phyloP scores from a whole-genome alignment of 176 grass and related monocot species.

The Neostapfia colusana region DNA sequence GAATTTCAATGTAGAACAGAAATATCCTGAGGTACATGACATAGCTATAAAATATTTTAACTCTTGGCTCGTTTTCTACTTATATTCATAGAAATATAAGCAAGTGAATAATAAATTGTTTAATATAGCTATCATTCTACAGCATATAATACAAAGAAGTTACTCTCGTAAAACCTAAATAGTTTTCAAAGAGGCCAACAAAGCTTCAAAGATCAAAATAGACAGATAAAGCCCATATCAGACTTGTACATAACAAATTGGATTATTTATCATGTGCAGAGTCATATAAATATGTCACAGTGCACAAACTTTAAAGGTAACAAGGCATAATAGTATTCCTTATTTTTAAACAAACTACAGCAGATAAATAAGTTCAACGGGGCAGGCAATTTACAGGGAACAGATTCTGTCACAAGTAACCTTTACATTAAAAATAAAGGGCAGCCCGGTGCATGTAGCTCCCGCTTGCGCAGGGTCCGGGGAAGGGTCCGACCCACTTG shows the following conservation, averaged over 20 bases:
- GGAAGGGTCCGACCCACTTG: too few relatives aligned
- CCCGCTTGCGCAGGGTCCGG: too few relatives aligned
- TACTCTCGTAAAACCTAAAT: neutral
- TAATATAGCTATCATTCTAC: neutral
- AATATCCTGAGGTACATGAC: neutral
- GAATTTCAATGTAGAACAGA: too few relatives aligned
- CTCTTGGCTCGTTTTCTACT: neutral
- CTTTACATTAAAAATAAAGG: too few relatives aligned
- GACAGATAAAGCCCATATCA: neutral
- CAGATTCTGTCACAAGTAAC: slow-evolving; percentile 7
- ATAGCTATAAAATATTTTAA: neutral
- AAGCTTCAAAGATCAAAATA: slow-evolving; percentile 13
- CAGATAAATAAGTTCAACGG: slow-evolving; percentile 21
- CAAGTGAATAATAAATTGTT: neutral
- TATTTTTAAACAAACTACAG: neutral
- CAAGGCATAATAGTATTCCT: neutral
- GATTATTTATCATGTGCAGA: neutral
- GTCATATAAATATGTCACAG: neutral
- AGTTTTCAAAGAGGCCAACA: neutral
- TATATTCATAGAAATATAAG: neutral
- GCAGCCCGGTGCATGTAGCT: too few relatives aligned
- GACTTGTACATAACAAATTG: neutral
- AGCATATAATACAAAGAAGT: neutral
- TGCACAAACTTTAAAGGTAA: neutral
- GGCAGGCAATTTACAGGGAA: neutral